Evolutionary conservation across 768 basidiomycete species (phyloP), one percentile per base, ranked within the genome.

Genomic region (Leccinum boreale): DNA sequence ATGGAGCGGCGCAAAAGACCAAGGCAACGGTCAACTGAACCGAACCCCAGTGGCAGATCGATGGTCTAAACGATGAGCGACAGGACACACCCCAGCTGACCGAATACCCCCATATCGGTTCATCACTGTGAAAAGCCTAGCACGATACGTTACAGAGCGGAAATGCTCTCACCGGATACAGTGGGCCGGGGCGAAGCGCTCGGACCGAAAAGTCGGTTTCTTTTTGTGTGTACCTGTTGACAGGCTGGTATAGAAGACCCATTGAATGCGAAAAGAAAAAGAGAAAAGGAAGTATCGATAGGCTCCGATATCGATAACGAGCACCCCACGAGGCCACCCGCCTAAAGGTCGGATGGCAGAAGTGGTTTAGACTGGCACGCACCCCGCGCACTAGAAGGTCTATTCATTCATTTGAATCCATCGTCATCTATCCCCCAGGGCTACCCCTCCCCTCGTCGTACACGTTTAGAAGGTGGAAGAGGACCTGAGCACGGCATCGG

Each of bases 221-320:
- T 31, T 11, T 24, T 33, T 56, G 50, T 65, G 2, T 57, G 45
- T 26, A 1, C 24, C 24, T 53, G n/a, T 52, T 61, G 52, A n/a
- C 26, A 33, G 3, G 5, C 19, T 45, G 17, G 21, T 14, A 58
- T 52, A 50, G 36, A 59, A 51, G 46, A 28, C 47, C 48, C 10
- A 55, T 35, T 23, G n/a, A 35, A 55, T 19, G 10, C 39, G 39
- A 42, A 42, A 42, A 39, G 36, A 39, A 17, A n/a, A 42, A 42
- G n/a, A 42, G n/a, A 6, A 42, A 42, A 19, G 39, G 39, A 47
- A 23, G 49, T 29, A 12, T 8, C 46, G 62, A 63, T 63, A 53
- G 64, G 6, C 62, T 64, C 36, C 45, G 65, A 66, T 67, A 62
- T 53, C 50, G 33, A 21, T 26, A 42, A 42, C 39, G n/a, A 42